These are phyloP conservation scores for Curvularia hawaiiensis DNA, from an alignment of 2,329 filamentous ascomycete species.

Conservation along the genomic window DNA sequence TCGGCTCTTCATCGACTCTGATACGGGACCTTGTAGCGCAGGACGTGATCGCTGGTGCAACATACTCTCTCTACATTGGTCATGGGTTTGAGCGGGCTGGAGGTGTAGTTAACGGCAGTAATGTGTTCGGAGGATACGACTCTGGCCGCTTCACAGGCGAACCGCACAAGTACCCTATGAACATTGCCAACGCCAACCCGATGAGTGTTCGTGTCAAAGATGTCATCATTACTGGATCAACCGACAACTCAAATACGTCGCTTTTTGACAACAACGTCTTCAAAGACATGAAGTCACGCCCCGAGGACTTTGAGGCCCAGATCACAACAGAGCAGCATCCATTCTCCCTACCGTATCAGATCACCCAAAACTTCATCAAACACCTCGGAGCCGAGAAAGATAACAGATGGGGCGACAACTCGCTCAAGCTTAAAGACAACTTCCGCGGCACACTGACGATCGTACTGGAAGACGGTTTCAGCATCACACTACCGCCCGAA, in stretches of 20 bases:
- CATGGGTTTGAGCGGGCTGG: conserved; percentile 49
- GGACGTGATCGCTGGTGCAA: conserved; percentile 47
- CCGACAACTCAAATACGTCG: conserved; percentile 40
- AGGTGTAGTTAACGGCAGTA: conserved; percentile 50
- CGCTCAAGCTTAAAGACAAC: conserved; percentile 42
- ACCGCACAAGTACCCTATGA: conserved; percentile 43
- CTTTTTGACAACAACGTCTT: conserved; percentile 42
- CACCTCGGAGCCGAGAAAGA: conserved; percentile 42
- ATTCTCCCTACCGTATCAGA: conserved; percentile 48
- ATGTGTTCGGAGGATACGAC: conserved; percentile 53
- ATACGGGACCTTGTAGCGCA: conserved; percentile 44
- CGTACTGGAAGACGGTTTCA: conserved; percentile 48
- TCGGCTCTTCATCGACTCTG: conserved; percentile 50
- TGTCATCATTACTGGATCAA: conserved; percentile 44
- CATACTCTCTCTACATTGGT: conserved; percentile 52
- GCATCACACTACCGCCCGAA: conserved; percentile 47
- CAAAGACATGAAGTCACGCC: conserved; percentile 38
- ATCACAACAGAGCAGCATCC: conserved; percentile 52
- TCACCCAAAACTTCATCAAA: conserved; percentile 49
- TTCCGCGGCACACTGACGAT: conserved; percentile 51
- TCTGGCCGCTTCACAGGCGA: conserved; percentile 49
- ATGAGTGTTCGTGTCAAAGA: conserved; percentile 49
- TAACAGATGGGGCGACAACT: conserved; percentile 47
- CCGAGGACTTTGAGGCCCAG: conserved; percentile 46
- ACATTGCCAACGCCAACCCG: conserved; percentile 37